These are phyloP conservation scores for Xylariaceae sp. DNA, from an alignment of 2,329 filamentous ascomycete species.

Conservation along the genomic window DNA sequence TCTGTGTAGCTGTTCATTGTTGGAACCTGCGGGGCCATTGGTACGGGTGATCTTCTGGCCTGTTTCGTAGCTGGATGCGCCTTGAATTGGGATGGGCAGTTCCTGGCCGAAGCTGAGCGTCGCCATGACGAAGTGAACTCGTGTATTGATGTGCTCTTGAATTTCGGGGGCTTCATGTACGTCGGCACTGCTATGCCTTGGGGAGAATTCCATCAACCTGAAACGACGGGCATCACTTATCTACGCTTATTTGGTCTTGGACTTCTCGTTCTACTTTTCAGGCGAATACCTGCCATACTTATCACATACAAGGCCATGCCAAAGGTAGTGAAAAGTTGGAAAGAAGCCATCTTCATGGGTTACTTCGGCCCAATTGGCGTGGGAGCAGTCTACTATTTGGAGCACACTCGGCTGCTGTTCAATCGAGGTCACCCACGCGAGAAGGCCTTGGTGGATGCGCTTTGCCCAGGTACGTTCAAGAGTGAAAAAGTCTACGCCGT, in stretches of 20 bases:
- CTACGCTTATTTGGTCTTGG: constrained; percentile 57
- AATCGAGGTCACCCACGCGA: constrained; percentile 27
- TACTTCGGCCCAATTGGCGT: constrained; percentile 81
- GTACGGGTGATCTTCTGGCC: constrained; percentile 64
- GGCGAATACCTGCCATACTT: constrained; percentile 62
- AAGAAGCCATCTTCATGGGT: constrained; percentile 66
- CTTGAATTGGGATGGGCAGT: constrained; percentile 68
- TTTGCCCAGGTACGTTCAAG: constrained; percentile 39
- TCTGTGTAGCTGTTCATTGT: constrained; percentile 58
- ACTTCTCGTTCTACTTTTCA: constrained; percentile 58
- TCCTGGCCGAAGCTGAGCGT: constrained; percentile 58
- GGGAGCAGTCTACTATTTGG: constrained; percentile 76
- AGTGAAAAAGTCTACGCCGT: not conserved
- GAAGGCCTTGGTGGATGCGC: constrained; percentile 44
- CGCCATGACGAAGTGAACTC: constrained; percentile 67
- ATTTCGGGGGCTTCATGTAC: constrained; percentile 66
- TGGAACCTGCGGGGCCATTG: constrained; percentile 62
- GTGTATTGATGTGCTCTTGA: constrained; percentile 62
- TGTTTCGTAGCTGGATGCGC: constrained; percentile 65
- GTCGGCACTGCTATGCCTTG: constrained; percentile 63
- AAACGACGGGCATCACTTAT: constrained; percentile 58
- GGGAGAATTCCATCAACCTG: constrained; percentile 58
- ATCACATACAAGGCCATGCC: constrained; percentile 62
- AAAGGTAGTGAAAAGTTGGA: constrained; percentile 55
- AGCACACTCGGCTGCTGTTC: constrained; percentile 52